Evolutionary conservation across 768 basidiomycete genomes (phyloP), one percentile per base, ranked within the genome.

Genomic region (Trametopsis cervina): DNA sequence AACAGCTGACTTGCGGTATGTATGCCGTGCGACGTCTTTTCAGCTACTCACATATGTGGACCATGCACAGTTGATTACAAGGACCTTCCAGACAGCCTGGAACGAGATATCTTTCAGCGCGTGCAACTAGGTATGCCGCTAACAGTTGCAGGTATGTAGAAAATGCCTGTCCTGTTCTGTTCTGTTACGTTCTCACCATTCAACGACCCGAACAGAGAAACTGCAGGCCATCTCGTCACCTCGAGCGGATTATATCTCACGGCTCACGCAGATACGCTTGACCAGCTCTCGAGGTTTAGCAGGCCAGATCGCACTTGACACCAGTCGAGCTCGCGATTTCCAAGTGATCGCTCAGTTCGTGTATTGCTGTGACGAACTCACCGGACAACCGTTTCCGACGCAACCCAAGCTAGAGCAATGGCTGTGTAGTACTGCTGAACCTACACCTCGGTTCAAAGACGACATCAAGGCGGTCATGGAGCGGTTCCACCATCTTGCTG

Each of bases 91-190:
- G 69, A 76, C 11, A 69, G 70, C 4, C 66, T 71, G 3, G 87
- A 91, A 62, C 77, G 88, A 42, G 89, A 91, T 45, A 81, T 90
- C 18, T 89, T 88, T 58, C 83, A 87, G 55, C 72, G 89, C 22
- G 89, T 92, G 13, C 89, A 92, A 55, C 63, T 91, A 35, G 89
- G 89, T 46, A 79, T 88, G 68, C 69, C 78, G 13, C 69, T 92
- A 40, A 83, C 83, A 6, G 75, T 81, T 18, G 83, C 87, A 60
- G 85, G 87, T 83, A 57, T 39, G 67, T 56, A 13, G 48, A n/a
- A n/a, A n/a, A n/a, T n/a, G n/a, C n/a, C n/a, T n/a, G n/a, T n/a
- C n/a, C n/a, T n/a, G n/a, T n/a, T 21, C 44, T 11, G 23, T 15
- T 13, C 26, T 21, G 18, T 11, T 25, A 7, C 23, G 49, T 21